Evolutionary conservation across 2,329 filamentous ascomycete species (phyloP).

Genomic region (Phaeomoniella chlamydospora): DNA sequence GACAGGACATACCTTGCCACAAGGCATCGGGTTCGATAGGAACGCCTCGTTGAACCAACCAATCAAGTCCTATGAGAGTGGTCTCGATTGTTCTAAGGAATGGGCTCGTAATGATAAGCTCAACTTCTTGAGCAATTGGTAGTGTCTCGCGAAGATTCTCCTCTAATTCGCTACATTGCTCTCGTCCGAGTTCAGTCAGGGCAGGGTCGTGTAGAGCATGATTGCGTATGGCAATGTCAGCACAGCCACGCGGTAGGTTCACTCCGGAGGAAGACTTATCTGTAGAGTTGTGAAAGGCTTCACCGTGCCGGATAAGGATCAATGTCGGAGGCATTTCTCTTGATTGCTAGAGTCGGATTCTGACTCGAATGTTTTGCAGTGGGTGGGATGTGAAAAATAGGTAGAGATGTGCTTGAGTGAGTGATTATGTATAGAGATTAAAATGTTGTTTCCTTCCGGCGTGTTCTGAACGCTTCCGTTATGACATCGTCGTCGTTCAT

Average conservation of each 20-base stretch:
- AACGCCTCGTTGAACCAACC: constrained; percentile 40
- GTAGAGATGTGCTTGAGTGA: too few species aligned
- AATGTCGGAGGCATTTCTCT: constrained; percentile 1
- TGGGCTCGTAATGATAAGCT: constrained; percentile 47
- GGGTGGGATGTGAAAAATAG: too few species aligned
- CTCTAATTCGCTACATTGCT: constrained; percentile 1
- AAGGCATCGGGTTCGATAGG: constrained; percentile 42
- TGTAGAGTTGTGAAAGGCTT: constrained; percentile 1
- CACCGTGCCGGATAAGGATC: constrained; percentile 1
- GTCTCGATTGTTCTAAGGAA: constrained; percentile 55
- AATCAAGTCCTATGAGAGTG: constrained; percentile 41
- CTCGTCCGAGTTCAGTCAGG: not conserved
- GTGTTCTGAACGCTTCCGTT: too few species aligned
- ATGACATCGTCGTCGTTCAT: too few species aligned
- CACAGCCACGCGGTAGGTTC: too few species aligned
- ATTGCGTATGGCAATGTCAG: not conserved
- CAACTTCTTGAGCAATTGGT: constrained; percentile 20
- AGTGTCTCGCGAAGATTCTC: not conserved
- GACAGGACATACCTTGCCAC: constrained; percentile 59
- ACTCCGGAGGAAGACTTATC: constrained; percentile 1
- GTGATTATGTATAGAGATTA: too few species aligned
- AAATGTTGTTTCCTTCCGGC: too few species aligned
- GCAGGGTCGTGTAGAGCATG: constrained; percentile 1
- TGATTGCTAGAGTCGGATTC: too few species aligned
- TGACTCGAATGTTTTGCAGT: too few species aligned